Evolutionary conservation across 768 basidiomycete species (phyloP), one percentile per base, ranked within the genome.

Genomic region (Phanerochaete sordida): DNA sequence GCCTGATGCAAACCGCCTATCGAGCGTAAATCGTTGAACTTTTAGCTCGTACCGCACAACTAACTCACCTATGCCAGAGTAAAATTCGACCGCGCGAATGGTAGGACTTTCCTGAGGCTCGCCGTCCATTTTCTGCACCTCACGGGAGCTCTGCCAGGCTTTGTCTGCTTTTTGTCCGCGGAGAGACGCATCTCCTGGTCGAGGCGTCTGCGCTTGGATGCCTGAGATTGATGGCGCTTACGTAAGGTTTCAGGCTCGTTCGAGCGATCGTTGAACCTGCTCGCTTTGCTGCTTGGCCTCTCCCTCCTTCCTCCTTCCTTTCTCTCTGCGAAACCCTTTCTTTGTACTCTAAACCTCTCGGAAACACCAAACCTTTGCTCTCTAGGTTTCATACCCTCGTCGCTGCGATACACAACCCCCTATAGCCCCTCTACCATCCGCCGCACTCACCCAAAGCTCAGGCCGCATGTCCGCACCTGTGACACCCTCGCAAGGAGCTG

Each of bases 1-100:
- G 90, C 90, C 26, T 82, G 75, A 74, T 90, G 87, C 5, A 93
- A 76, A 7, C 91, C 91, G 26, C 90, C 91, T 91, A 51, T n/a
- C n/a, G n/a, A n/a, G n/a, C 47, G 26, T 11, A 12, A 7, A 55
- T 48, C 15, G 35, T 4, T 44, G 44, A 15, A 43, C 2, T 16
- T 16, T 39, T 37, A 24, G n/a, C 13, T 19, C 1, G 27, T 50
- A 50, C 2, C 23, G 27, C 8, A 27, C 1, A n/a, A 31, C 4
- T 27, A 26, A 63, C 75, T 53, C 58, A 87, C 91, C 91, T 65
- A 93, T 92, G 33, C 91, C 91, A 55, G 84, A 83, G 73, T 90
- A 93, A 67, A 93, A 93, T 72, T 93, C 90, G 16, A 77, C 65
- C 26, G 69, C 76, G 11, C 64, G 65, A 12, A 51, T 19, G 19